phyloP scores from a whole-genome alignment of 768 basidiomycete genomes.

The Tylopilus balloui region DNA sequence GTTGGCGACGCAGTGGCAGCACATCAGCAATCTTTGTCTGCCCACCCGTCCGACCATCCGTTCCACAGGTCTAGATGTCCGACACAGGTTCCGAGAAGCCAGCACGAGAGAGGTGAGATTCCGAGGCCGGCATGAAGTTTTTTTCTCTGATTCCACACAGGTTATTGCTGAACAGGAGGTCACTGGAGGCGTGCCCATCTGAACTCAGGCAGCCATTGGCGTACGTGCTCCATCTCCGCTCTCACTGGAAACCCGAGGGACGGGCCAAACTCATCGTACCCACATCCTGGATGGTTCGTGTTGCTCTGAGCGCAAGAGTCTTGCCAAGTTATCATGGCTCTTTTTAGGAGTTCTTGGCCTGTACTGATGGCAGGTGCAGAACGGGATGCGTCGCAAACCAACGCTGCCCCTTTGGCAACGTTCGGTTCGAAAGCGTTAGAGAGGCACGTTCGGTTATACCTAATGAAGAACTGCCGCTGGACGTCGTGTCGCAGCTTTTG shows the following conservation, averaged over 20 bases:
- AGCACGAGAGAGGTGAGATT: constrained; percentile 9
- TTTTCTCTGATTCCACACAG: constrained; percentile 8
- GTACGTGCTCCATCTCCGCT: constrained; percentile 23
- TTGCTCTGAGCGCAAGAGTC: not conserved
- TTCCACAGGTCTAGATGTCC: constrained; percentile 5
- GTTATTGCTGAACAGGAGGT: constrained; percentile 4
- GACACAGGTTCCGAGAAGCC: not conserved
- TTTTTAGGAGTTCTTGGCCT: constrained; percentile 10
- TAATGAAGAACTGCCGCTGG: constrained; percentile 9
- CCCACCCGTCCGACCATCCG: not conserved
- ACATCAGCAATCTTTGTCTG: not conserved
- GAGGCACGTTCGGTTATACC: not conserved
- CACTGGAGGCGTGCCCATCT: constrained; percentile 12
- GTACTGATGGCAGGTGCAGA: constrained; percentile 1
- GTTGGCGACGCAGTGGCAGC: not conserved
- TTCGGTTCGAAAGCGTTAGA: constrained; percentile 14
- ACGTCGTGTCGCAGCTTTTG: constrained; percentile 11
- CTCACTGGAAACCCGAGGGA: constrained; percentile 18
- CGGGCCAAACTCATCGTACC: constrained; percentile 19
- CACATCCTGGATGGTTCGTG: constrained; percentile 23
- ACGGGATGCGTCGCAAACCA: not conserved
- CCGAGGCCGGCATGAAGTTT: not conserved
- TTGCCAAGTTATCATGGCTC: not conserved
- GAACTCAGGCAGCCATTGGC: constrained; percentile 17
- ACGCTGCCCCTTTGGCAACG: constrained; percentile 15